These are phyloP conservation scores for Pseudogymnoascus sp. DNA, from an alignment of 2,329 filamentous ascomycete species.

Conservation along the genomic window DNA sequence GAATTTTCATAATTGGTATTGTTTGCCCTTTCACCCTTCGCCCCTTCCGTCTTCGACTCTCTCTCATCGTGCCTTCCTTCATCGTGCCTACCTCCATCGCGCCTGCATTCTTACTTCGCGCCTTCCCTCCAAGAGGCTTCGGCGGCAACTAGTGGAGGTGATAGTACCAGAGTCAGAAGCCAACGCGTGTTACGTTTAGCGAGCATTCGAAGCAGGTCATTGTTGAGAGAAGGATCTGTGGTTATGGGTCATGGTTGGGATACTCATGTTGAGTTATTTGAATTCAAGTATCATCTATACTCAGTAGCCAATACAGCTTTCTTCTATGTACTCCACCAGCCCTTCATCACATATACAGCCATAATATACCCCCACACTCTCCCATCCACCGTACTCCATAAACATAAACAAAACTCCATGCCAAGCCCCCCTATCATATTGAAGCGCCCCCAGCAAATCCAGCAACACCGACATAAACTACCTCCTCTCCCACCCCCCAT, in stretches of 20 bases:
- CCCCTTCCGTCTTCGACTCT: not conserved
- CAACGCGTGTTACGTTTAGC: not conserved
- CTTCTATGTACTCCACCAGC: not conserved
- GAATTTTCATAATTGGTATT: not conserved
- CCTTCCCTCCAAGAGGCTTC: not conserved
- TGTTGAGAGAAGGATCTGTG: too few species aligned
- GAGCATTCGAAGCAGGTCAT: not conserved
- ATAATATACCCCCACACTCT: not conserved
- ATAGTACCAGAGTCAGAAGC: not conserved
- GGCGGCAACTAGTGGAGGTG: not conserved
- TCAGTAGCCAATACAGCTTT: not conserved
- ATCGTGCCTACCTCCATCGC: not conserved
- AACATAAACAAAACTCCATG: not conserved
- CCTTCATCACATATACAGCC: constrained; percentile 3
- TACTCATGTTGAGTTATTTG: not conserved
- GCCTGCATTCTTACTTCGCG: not conserved
- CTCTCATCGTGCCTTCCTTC: not conserved
- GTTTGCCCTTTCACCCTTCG: not conserved
- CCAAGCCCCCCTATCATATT: not conserved
- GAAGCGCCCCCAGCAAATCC: not conserved
- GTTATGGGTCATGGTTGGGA: not conserved
- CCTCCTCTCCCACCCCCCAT: constrained; percentile 2
- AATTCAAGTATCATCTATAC: not conserved
- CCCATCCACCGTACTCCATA: not conserved
- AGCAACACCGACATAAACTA: not conserved